phyloP scores from a whole-genome alignment of 2,329 filamentous ascomycete genomes.

The Penicillium brevicompactum region DNA sequence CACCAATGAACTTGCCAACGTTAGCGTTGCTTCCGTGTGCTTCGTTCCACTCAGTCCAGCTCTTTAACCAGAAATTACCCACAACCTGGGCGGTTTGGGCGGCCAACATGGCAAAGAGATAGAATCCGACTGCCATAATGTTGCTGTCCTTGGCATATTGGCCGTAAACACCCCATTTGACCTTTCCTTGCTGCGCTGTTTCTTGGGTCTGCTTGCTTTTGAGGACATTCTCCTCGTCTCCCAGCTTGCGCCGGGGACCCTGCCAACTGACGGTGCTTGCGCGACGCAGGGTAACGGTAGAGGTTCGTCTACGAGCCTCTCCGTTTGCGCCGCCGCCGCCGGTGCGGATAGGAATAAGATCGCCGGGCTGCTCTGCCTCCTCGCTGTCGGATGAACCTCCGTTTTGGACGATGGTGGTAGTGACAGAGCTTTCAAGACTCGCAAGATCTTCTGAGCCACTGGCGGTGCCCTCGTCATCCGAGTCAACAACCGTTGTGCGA shows the following conservation, averaged over 20 bases:
- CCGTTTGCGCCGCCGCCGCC: conserved; percentile 53
- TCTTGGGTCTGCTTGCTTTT: conserved; percentile 88
- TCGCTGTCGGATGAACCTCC: conserved; percentile 58
- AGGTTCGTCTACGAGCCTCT: conserved; percentile 63
- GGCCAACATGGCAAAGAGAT: conserved; percentile 73
- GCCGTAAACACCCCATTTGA: conserved; percentile 92
- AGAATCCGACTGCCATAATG: conserved; percentile 77
- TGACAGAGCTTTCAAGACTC: conserved; percentile 69
- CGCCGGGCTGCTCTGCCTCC: conserved; percentile 71
- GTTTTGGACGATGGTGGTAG: conserved; percentile 54
- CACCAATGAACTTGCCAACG: conserved; percentile 86
- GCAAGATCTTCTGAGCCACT: conserved; percentile 63
- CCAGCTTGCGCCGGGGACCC: conserved; percentile 79
- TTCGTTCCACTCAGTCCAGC: conserved; percentile 83
- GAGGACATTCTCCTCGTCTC: conserved; percentile 72
- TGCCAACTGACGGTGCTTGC: conserved; percentile 90
- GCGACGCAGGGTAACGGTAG: conserved; percentile 78
- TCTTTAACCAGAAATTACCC: conserved; percentile 89
- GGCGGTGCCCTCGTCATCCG: conserved; percentile 49
- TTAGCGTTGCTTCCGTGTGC: conserved; percentile 67
- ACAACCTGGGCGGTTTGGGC: conserved; percentile 82
- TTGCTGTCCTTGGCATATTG: conserved; percentile 98
- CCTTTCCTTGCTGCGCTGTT: conserved; percentile 89
- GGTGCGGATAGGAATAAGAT: conserved; percentile 72
- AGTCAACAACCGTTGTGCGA: conserved; percentile 64